Conservation (phyloP, 805 yeast species). For the Zygosaccharomyces siamensis region DNA sequence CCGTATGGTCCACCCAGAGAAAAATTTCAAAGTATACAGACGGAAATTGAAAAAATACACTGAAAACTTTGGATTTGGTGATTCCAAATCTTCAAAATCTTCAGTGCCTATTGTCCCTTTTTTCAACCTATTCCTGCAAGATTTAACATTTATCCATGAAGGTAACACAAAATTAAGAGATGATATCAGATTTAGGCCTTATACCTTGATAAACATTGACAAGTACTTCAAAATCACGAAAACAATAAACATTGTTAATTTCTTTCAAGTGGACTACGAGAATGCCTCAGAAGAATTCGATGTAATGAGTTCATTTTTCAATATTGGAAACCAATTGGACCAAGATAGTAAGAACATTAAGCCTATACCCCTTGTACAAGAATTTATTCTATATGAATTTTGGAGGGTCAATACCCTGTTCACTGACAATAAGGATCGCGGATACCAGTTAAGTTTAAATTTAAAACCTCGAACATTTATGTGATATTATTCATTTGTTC, state of each 20-base stretch:
- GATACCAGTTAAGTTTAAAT: slow-evolving; percentile 65
- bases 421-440: slow-evolving; percentile 57
- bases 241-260: slow-evolving; percentile 61
- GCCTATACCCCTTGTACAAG: slow-evolving; percentile 37
- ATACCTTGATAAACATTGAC: slow-evolving; percentile 62
- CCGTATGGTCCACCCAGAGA: slow-evolving; percentile 68
- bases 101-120: slow-evolving; percentile 69
- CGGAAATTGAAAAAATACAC: slow-evolving; percentile 54
- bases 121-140: slow-evolving; percentile 68
- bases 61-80: slow-evolving; percentile 31
- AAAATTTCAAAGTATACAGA: slow-evolving; percentile 67
- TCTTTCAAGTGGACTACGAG: slow-evolving; percentile 58
- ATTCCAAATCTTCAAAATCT: slow-evolving; percentile 19
- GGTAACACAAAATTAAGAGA: slow-evolving; percentile 69
- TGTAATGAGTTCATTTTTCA: slow-evolving; percentile 27
- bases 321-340: slow-evolving; percentile 23
- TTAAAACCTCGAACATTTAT: slow-evolving; percentile 30
- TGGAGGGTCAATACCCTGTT: slow-evolving; percentile 66
- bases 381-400: slow-evolving; percentile 59
- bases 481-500: background rate
- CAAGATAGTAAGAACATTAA: slow-evolving; percentile 30
- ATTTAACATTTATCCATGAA: slow-evolving; percentile 73
- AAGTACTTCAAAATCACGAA: slow-evolving; percentile 65
- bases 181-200: slow-evolving; percentile 46
- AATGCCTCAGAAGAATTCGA: slow-evolving; percentile 14